Evolutionary conservation across 2,329 filamentous ascomycete species (phyloP).

Genomic region (Leptographium wingfieldii): DNA sequence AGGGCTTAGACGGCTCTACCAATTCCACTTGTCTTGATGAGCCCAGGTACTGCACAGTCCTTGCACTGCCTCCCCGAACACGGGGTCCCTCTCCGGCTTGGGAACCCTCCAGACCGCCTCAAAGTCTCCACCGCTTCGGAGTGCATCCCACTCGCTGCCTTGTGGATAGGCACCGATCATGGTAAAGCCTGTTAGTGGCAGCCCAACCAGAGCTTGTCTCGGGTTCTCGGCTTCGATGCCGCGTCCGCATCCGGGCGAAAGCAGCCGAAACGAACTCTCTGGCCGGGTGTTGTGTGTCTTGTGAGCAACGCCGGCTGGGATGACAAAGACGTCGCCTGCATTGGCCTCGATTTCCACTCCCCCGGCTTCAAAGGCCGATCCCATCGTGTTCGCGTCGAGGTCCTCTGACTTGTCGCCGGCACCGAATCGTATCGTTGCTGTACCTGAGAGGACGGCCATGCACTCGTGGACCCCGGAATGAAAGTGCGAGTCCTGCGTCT

Average conservation of each 20-base stretch:
- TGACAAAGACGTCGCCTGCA: constrained; percentile 2
- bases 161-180: constrained; percentile 1
- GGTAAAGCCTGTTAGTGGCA: not conserved
- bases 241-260: not conserved
- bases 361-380: not conserved
- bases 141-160: not conserved
- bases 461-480: constrained; percentile 1
- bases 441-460: constrained; percentile 3
- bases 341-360: not conserved
- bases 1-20: too few relatives aligned
- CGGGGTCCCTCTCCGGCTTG: not conserved
- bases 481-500: not conserved
- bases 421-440: constrained; percentile 1
- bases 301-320: constrained; percentile 2
- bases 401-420: not conserved
- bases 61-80: not conserved
- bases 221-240: not conserved
- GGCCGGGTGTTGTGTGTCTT: not conserved
- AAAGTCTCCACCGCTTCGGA: not conserved
- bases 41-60: not conserved
- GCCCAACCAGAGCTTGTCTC: not conserved
- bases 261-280: not conserved
- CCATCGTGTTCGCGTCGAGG: not conserved
- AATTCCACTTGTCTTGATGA: too few relatives aligned
- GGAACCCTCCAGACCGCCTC: not conserved